These are phyloP conservation scores for Fusarium oxysporum DNA, from an alignment of 2,329 filamentous ascomycete genomes.

Conservation along the genomic window DNA sequence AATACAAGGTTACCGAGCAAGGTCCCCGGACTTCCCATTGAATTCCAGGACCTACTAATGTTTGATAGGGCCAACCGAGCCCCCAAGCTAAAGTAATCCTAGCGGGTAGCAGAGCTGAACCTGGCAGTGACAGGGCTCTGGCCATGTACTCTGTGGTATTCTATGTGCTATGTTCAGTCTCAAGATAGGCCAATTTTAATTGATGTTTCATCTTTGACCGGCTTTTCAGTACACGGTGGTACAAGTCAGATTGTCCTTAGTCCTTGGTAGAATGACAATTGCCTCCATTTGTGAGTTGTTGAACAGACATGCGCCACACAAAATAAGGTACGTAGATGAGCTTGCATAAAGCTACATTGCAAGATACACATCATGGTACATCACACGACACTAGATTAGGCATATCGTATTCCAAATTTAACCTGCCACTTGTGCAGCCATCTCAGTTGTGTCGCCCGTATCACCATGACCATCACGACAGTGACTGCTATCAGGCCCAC, in stretches of 20 bases:
- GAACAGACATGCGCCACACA: background rate
- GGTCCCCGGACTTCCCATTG: conserved; percentile 30
- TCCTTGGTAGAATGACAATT: conserved; percentile 2
- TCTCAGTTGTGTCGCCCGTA: background rate
- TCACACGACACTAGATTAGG: background rate
- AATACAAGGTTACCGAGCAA: conserved; percentile 16
- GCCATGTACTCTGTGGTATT: conserved; percentile 25
- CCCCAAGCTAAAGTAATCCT: conserved; percentile 17
- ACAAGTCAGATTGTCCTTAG: conserved; percentile 5
- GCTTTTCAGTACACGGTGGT: conserved; percentile 12
- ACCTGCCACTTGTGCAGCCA: conserved; percentile 28
- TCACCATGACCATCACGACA: background rate
- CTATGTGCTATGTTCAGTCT: background rate
- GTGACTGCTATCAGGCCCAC: background rate
- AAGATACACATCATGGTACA: background rate
- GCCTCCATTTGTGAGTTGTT: background rate
- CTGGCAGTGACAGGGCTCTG: conserved; percentile 18
- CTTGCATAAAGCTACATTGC: conserved; percentile 6
- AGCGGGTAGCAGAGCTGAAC: conserved; percentile 21
- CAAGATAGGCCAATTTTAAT: background rate
- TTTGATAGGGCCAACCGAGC: conserved; percentile 40
- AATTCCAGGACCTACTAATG: conserved; percentile 14
- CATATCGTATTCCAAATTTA: conserved; percentile 28
- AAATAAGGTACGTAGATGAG: background rate
- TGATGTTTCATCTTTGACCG: conserved; percentile 22